These are phyloP conservation scores for Fraxinus latifolia DNA, from an alignment of 305 asterid genomes.

Conservation along the genomic window DNA sequence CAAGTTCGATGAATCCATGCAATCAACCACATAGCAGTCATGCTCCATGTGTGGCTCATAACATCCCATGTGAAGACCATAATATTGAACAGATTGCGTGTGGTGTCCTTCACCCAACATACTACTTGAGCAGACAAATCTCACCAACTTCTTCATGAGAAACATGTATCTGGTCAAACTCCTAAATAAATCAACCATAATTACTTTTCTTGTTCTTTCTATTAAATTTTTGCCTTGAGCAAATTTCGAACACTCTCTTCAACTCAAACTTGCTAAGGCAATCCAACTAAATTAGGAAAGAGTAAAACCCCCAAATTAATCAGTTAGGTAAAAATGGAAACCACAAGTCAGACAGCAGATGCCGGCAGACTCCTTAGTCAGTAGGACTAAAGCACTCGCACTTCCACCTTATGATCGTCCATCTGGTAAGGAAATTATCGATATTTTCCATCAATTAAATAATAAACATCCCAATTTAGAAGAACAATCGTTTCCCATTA, in stretches of 20 bases:
- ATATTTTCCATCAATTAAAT: background rate
- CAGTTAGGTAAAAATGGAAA: background rate
- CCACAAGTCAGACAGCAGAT: background rate
- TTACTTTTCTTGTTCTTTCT: background rate
- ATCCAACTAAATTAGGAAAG: slow-evolving; percentile 2
- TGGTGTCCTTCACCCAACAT: background rate
- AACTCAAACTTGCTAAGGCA: background rate
- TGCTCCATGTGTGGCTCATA: background rate
- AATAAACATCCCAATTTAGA: background rate
- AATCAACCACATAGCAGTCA: background rate
- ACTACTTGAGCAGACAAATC: background rate
- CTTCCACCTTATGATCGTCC: background rate
- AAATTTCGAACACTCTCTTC: background rate
- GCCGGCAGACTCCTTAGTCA: background rate
- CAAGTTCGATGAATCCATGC: background rate
- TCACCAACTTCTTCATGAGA: background rate
- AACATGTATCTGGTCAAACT: background rate
- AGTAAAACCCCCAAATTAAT: slow-evolving; percentile 3
- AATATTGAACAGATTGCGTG: background rate
- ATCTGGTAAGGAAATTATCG: background rate
- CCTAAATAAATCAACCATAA: background rate
- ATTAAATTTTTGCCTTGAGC: background rate
- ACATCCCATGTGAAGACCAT: background rate
- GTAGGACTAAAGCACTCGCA: background rate
- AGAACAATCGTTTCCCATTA: background rate